phyloP scores from a whole-genome alignment of 345 rosid genomes.

The Arabidopsis arenosa region DNA sequence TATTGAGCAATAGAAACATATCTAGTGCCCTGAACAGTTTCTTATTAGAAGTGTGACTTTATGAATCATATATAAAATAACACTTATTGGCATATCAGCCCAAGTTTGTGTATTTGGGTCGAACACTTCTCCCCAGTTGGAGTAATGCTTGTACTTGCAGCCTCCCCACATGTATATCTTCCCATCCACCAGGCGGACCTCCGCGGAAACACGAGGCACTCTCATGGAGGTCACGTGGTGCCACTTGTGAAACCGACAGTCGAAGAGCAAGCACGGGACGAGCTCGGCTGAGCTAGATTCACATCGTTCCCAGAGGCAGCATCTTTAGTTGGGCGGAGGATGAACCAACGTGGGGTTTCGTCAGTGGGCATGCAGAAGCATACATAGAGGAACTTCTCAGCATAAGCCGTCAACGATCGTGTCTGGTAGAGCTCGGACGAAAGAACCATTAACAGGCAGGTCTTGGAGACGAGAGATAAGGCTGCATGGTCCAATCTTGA shows the following conservation, averaged over 20 bases:
- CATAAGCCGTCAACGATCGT: slow-evolving; percentile 42
- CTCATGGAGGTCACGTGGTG: slow-evolving; percentile 54
- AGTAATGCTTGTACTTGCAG: slow-evolving; percentile 50
- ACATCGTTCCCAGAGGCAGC: not conserved
- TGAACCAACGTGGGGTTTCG: slow-evolving; percentile 48
- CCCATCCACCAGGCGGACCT: slow-evolving; percentile 54
- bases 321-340: slow-evolving; percentile 31
- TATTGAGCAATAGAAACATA: not conserved
- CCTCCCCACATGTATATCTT: slow-evolving; percentile 72
- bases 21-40: too few relatives aligned
- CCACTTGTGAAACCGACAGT: slow-evolving; percentile 68
- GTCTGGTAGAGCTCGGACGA: slow-evolving; percentile 58
- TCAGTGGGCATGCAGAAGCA: slow-evolving; percentile 51
- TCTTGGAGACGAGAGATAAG: slow-evolving; percentile 60
- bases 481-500: slow-evolving; percentile 60
- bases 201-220: slow-evolving; percentile 55
- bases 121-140: slow-evolving; percentile 64
- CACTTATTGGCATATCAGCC: not conserved
- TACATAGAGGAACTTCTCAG: slow-evolving; percentile 57
- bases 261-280: slow-evolving; percentile 54
- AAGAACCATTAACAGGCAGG: slow-evolving; percentile 52
- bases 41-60: too few relatives aligned
- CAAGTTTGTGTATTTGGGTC: slow-evolving; percentile 52
- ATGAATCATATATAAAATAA: not conserved
- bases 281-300: too few relatives aligned